Base-by-base conservation (phyloP, 768 basidiomycete genomes). In the Tricholoma furcatifolium region DNA sequence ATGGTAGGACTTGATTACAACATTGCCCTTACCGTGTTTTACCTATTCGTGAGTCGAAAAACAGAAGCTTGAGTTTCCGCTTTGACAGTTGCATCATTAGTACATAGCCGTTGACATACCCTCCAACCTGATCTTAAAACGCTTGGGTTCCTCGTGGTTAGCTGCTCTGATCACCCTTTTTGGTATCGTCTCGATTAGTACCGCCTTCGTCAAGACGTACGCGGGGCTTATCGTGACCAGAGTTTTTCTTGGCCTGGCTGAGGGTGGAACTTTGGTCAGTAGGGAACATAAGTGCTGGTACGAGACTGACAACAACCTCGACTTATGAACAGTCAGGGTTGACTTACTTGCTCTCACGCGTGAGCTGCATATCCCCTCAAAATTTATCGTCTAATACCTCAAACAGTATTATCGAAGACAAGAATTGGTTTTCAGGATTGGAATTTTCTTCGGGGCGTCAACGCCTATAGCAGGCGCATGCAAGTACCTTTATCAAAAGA, bases 1-100 rank as follows among this genome's bases (percentile, higher is more conserved):
- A 68, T 72, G 67, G 51, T 48, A 6, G 70, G 70, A 4, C 68
- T 67, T 40, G 68, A 72, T 47, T 72, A 69, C 43, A 71, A 73
- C 47, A 63, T 69, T 30, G 67, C 69, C 11, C 59, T 73, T 4
- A 72, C 71, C 7, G 48, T 71, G 10, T 72, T 73, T 56, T 73
- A 72, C 41, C 55, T 70, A 45, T 63, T 61, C 34, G 62, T 61
- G 24, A 38, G 51, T 42, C 20, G 4, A 27, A 4, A 15, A 31
- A n/a, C 10, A 31, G 18, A 7, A 47, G 4, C 27, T 18, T 18
- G 23, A 4, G 30, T 12, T 14, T 31, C 2, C 9, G 6, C 30
- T 49, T 20, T 27, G 6, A 17, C 10, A 1, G 14, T 36, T 32
- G 27, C 27, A 7, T 24, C 15, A 2, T 6, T 17, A 63, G 62